Evolutionary conservation across 1,139 yeast species (phyloP), one percentile per base, ranked within the genome.

Genomic region (Suhomyces wounanorum): DNA sequence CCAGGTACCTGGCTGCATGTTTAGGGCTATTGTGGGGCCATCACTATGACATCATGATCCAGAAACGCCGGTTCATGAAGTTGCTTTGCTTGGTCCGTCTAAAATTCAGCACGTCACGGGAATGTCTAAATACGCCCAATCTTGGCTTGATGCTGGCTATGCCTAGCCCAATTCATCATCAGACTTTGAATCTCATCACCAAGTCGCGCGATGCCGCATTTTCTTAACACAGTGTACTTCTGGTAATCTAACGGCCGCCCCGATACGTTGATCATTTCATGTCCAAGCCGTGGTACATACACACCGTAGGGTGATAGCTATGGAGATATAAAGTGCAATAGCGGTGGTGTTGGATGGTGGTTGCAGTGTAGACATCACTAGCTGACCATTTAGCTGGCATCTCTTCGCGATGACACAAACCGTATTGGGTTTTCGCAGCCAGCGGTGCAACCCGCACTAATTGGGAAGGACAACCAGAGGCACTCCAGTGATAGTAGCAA

Each of bases 381-480:
- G 6, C 6, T 21, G 23, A 6, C 23, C 6, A 21, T 21, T 21
- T 21, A 21, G 23, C 6, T 4, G 23, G 23, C 3, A 21, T 21
- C 23, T 21, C 23, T 4, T 31, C 35, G 35, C 35, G n/a, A 16
- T 37, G 49, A 44, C 50, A 52, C 48, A 51, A 49, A 50, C 31
- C 44, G 30, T 11, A 41, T 50, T 45, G 30, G 54, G 53, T 23
- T 53, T 53, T 53, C 53, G 53, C 55, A 53, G 56, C 54, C 56
- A 53, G 54, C 56, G 46, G 36, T 45, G 48, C 48, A 41, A 40
- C 48, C 25, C 25, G 21, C 36, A 35, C 48, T 35, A 28, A 45
- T 45, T 28, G 18, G 48, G 48, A 45, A 45, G 44, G 44, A 13
- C 44, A 36, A 28, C 48, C 48, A 45, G 48, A 8, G 39, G n/a